These are phyloP conservation scores for Termitomyces heimii DNA, from an alignment of 768 basidiomycete species.

Conservation along the genomic window DNA sequence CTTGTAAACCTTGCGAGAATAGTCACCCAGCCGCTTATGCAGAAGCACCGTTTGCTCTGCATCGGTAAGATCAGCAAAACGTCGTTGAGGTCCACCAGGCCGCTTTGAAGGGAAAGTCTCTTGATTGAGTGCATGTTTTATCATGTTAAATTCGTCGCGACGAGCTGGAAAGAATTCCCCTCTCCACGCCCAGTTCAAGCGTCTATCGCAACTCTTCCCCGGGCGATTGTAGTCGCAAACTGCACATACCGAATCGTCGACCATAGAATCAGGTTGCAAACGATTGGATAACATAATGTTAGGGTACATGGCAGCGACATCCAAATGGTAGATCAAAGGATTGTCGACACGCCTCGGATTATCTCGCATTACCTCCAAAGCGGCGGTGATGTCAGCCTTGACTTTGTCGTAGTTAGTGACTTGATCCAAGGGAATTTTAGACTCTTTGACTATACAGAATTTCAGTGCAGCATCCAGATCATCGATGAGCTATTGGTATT, in stretches of 20 bases:
- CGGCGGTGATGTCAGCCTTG: constrained; percentile 67
- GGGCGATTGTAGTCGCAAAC: constrained; percentile 98
- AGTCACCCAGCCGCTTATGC: constrained; percentile 96
- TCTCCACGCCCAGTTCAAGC: constrained; percentile 97
- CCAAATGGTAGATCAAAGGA: constrained; percentile 96
- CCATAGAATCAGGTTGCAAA: constrained; percentile 95
- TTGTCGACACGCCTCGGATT: constrained; percentile 84
- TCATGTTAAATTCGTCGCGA: constrained; percentile 98
- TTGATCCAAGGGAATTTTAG: constrained; percentile 65
- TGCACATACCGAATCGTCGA: constrained; percentile 93
- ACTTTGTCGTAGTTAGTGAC: constrained; percentile 97
- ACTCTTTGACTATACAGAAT: constrained; percentile 88
- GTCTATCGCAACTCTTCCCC: constrained; percentile 89
- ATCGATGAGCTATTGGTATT: constrained; percentile 66
- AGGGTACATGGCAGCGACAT: constrained; percentile 99
- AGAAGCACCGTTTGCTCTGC: constrained; percentile 88
- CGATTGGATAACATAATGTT: constrained; percentile 99
- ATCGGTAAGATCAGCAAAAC: constrained; percentile 76
- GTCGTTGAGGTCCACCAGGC: constrained; percentile 66
- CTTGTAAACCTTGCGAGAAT: constrained; percentile 97
- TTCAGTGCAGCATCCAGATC: constrained; percentile 89
- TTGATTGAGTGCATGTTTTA: constrained; percentile 92
- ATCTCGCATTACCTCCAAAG: constrained; percentile 88
- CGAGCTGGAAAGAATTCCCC: constrained; percentile 98
- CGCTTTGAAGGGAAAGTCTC: constrained; percentile 84